Evolutionary conservation across 148 eudicot species (phyloP), one percentile per base, ranked within the genome.

Genomic region (Vaccinium vitisidaea): DNA sequence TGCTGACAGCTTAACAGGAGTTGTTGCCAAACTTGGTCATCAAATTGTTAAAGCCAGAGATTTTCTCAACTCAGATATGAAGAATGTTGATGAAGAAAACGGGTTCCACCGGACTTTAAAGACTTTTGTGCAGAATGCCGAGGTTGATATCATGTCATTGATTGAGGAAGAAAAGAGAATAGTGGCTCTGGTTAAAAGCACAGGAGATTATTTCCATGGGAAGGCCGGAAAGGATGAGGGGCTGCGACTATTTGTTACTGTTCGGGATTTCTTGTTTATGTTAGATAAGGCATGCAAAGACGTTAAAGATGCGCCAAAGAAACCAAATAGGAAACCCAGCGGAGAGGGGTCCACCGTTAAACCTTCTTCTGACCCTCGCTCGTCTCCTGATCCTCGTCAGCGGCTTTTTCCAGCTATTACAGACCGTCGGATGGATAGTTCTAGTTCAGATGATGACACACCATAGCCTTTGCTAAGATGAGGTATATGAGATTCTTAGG

Each of bases 191-290:
- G 89, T 92, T 19, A 93, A 92, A 85, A 91, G 83, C 59, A 93
- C 96, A 53, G 94, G 83, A 5, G 98, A 92, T 89, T 95, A 93
- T 87, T 93, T 92, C 87, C 95, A 95, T 86, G 98, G 98, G 69
- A 91, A 83, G 55, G 78, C 98, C 0, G 96, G 93, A 54, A 95
- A 93, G 77, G 98, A 95, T 79, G 98, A 93, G 80, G 96, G 95
- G 13, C 85, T 94, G 83, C 88, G 94, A 43, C 86, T 94, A 77
- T 94, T 94, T 88, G 87, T 91, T 7, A 53, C 90, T 73, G 96
- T 94, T 39, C 87, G 98, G 55, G 95, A 94, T 81, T 94, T 94
- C 84, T 65, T 92, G 80, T 80, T 93, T 77, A 94, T 94, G 81
- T 80, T 94, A 59, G 92, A 92, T 63, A 94, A 93, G 88, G 93